These are phyloP conservation scores for Mitosporidium daphniae DNA, from an alignment of 371 early-diverging fungal species.

Conservation along the genomic window DNA sequence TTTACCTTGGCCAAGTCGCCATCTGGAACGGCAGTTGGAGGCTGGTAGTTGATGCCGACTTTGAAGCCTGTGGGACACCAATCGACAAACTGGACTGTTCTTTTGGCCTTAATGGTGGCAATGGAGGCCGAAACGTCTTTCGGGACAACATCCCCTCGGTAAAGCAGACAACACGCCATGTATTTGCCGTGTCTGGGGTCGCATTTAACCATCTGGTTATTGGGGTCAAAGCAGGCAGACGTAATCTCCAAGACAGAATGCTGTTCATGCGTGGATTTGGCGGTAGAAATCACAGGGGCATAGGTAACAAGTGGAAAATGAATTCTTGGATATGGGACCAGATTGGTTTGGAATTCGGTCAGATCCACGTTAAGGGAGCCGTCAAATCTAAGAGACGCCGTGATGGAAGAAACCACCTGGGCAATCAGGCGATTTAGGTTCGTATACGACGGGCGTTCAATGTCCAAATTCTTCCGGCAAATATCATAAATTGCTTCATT, in stretches of 20 bases:
- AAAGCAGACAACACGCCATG: constrained; percentile 73
- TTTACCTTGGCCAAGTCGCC: constrained; percentile 65
- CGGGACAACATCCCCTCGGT: constrained; percentile 44
- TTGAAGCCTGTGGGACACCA: constrained; percentile 95
- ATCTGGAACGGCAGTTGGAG: constrained; percentile 50
- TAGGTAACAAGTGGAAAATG: constrained; percentile 77
- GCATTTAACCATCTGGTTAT: constrained; percentile 85
- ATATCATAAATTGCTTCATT: constrained; percentile 44
- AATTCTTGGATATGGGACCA: constrained; percentile 15
- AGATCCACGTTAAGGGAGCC: constrained; percentile 79
- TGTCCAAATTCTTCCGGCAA: constrained; percentile 85
- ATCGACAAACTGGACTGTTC: constrained; percentile 70
- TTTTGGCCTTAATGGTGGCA: constrained; percentile 46
- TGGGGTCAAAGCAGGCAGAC: constrained; percentile 60
- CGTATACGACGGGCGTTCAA: constrained; percentile 76
- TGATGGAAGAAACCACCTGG: constrained; percentile 96
- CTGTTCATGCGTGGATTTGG: constrained; percentile 66
- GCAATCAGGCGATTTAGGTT: constrained; percentile 94
- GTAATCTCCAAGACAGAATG: constrained; percentile 54
- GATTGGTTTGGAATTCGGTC: constrained; percentile 33
- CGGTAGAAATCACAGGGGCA: constrained; percentile 49
- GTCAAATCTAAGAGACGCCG: constrained; percentile 46
- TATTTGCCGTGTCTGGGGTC: constrained; percentile 71
- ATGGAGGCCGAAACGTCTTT: constrained; percentile 57
- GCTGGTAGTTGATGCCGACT: constrained; percentile 64